A percentile compares a stretch with the other conserved stretches of the same genome.
phyloP scores from a whole-genome alignment of 2,329 filamentous ascomycete genomes.

The Daldinia eschscholtzii region DNA sequence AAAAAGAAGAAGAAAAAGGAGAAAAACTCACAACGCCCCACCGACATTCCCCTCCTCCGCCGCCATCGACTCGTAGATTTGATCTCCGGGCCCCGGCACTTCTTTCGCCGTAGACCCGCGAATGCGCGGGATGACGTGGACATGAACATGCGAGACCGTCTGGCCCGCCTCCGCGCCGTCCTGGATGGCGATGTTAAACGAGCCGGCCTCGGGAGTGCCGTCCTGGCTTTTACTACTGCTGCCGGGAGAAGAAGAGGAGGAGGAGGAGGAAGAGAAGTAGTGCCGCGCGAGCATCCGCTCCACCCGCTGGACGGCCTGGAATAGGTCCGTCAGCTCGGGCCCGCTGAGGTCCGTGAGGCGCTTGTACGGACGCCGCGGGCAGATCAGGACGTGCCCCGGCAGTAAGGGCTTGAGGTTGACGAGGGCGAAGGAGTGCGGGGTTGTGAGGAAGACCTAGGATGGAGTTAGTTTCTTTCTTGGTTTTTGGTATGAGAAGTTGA shows the following conservation, averaged over 20 bases:
- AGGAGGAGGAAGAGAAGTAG: constrained; percentile 60
- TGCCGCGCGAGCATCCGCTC: constrained; percentile 77
- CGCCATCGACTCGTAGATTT: constrained; percentile 85
- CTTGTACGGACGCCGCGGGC: constrained; percentile 75
- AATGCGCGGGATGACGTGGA: constrained; percentile 67
- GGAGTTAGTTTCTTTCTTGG: constrained; percentile 9
- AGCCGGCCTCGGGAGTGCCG: constrained; percentile 66
- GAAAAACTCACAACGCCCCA: constrained; percentile 64
- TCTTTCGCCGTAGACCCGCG: constrained; percentile 50
- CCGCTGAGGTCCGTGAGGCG: constrained; percentile 81
- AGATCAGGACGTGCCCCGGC: constrained; percentile 93
- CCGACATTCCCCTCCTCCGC: constrained; percentile 87
- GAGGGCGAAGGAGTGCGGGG: constrained; percentile 83
- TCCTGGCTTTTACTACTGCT: not conserved
- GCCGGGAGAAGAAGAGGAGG: no score
- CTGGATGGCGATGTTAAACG: constrained; percentile 95
- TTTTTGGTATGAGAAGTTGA: not conserved
- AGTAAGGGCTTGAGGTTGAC: constrained; percentile 97
- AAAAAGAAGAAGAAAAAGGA: not conserved
- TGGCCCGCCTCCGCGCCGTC: constrained; percentile 92
- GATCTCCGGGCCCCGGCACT: constrained; percentile 46
- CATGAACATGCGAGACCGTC: constrained; percentile 93
- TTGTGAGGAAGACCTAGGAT: constrained; percentile 85
- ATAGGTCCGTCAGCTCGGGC: constrained; percentile 83
- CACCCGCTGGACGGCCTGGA: constrained; percentile 85